These are phyloP conservation scores for Tritrichomonas musculus DNA, from an alignment of 208 protist genomes.

Conservation along the genomic window DNA sequence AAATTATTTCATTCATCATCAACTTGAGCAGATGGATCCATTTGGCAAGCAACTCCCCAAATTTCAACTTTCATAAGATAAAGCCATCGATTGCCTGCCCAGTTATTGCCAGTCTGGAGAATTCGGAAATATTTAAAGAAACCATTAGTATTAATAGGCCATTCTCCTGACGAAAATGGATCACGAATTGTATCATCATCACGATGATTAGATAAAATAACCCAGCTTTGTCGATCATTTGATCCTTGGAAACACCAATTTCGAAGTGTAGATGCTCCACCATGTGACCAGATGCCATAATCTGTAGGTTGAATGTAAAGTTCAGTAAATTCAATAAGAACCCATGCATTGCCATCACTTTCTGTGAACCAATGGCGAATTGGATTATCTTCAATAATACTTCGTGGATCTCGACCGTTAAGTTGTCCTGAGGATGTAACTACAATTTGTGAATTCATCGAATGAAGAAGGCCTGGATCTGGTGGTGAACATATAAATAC, in stretches of 20 bases:
- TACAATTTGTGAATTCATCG: background rate
- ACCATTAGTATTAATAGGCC: constrained; percentile 37
- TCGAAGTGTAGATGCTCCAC: constrained; percentile 44
- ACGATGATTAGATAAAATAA: constrained; percentile 41
- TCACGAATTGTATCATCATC: constrained; percentile 45
- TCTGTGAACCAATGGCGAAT: background rate
- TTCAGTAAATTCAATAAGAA: constrained; percentile 46
- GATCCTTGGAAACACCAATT: constrained; percentile 48
- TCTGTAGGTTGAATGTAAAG: constrained; percentile 41
- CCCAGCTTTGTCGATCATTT: constrained; percentile 43
- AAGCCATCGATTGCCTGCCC: background rate
- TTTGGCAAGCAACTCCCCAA: background rate
- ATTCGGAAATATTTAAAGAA: constrained; percentile 50
- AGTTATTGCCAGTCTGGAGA: constrained; percentile 51
- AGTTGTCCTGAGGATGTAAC: background rate
- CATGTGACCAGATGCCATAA: constrained; percentile 47
- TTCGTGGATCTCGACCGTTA: background rate
- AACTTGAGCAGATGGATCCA: no score
- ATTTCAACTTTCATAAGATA: constrained; percentile 18
- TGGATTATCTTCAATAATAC: background rate
- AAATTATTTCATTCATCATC: no score
- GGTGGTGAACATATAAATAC: background rate
- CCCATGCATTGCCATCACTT: constrained; percentile 44
- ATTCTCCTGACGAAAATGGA: constrained; percentile 32
- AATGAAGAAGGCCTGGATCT: background rate